A percentile compares a stretch with the other conserved stretches of the same genome.
Conservation (phyloP, 495 filamentous ascomycete species). For the Lindgomyces ingoldianus region DNA sequence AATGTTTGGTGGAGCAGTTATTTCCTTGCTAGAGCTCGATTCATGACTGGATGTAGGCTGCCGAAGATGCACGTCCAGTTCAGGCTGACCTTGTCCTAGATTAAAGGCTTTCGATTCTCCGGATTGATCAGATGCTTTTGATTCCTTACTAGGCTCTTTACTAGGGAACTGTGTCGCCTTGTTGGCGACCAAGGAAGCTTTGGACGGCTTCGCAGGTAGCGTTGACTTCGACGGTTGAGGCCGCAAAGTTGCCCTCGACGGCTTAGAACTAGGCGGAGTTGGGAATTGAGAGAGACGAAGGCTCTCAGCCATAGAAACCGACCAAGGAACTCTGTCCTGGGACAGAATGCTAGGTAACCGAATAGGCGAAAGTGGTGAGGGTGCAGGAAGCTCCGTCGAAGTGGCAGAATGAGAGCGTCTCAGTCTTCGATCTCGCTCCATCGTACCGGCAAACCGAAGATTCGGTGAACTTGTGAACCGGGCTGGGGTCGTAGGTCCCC, state of each 20-base stretch:
- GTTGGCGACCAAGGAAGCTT: background rate
- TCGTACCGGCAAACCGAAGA: background rate
- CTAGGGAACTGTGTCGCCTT: background rate
- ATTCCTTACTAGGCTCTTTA: background rate
- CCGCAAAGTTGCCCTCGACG: background rate
- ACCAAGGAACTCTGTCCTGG: slow-evolving; percentile 23
- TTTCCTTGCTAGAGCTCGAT: slow-evolving; percentile 11
- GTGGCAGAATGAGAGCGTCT: slow-evolving; percentile 32
- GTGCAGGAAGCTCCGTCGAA: slow-evolving; percentile 11
- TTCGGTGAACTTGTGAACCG: slow-evolving; percentile 28
- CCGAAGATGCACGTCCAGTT: slow-evolving; percentile 16
- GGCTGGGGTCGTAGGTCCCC: background rate
- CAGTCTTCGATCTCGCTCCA: slow-evolving; percentile 13
- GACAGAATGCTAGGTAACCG: slow-evolving; percentile 24
- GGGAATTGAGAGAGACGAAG: slow-evolving; percentile 34
- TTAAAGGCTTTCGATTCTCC: background rate
- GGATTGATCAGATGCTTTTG: background rate
- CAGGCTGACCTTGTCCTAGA: background rate
- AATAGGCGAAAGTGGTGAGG: slow-evolving; percentile 10
- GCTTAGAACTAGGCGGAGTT: slow-evolving; percentile 5
- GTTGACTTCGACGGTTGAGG: background rate
- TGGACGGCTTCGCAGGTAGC: background rate
- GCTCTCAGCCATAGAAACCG: slow-evolving; percentile 25
- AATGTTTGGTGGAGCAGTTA: background rate
- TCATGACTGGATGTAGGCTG: slow-evolving; percentile 7